A percentile compares a stretch with the other conserved stretches of the same genome.
Evolutionary conservation across 2,329 filamentous ascomycete genomes (phyloP).

Genomic region (Colletotrichum aenigma): DNA sequence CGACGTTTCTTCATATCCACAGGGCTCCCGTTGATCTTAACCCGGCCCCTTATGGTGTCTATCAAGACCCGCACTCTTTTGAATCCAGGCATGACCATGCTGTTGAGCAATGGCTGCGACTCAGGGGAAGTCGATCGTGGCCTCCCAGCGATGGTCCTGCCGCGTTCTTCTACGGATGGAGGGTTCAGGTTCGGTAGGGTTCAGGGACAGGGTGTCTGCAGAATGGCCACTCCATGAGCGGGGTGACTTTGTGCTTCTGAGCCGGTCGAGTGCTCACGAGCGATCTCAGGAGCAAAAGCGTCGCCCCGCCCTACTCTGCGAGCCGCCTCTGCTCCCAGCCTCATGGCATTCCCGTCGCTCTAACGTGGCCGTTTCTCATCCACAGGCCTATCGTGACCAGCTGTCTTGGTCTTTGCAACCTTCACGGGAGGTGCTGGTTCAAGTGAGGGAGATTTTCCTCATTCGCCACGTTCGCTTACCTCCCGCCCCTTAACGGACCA

Average conservation of each 20-base stretch:
- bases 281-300: background rate
- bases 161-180: background rate
- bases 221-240: background rate
- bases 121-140: background rate
- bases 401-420: background rate
- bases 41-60: background rate
- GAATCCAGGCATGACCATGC: background rate
- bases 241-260: background rate
- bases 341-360: background rate
- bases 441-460: background rate
- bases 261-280: background rate
- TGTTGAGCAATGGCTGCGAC: background rate
- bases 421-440: background rate
- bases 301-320: background rate
- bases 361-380: background rate
- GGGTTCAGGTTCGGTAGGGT: background rate
- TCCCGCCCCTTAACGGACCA: background rate
- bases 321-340: background rate
- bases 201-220: background rate
- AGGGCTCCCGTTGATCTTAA: background rate
- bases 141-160: background rate
- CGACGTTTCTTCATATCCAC: background rate
- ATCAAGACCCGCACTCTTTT: background rate
- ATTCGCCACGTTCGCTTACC: slow-evolving; percentile 7
- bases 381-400: background rate